Base-by-base conservation (phyloP, 1,284 basidiomycete genomes). In the Sporisorium iseilematis-ciliati region DNA sequence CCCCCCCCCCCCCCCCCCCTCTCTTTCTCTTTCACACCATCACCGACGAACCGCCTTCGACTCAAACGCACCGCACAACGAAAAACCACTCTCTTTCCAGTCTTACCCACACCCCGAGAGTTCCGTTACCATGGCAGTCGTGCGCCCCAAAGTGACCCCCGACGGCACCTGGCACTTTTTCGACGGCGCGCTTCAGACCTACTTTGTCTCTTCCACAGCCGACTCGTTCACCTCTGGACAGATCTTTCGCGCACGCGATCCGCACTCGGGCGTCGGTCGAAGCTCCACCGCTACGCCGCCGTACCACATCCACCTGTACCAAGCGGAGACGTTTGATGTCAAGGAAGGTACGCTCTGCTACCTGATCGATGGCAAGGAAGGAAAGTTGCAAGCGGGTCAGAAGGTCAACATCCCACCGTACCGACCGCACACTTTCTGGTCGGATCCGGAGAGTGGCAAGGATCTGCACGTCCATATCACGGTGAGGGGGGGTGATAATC, bases 351-450 rank as follows among this genome's bases (percentile, higher is more conserved):
- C 68, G 11, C 67, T 86, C 23, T 71, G 75, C 57, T 86, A 85
- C 62, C 58, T 69, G n/a, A 80, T 86, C 55, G 78, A 85, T 43
- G 85, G 85, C 33, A 80, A 81, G 21, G 18, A 65, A 26, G 84
- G 84, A 23, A 78, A 66, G 3, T 56, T 85, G 7, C 55, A 80
- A 23, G 73, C 78, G 29, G 84, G 85, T 0, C 68, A 85, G 48
- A 75, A 63, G 59, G 72, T 81, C 50, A 62, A 60, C 53, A 85
- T 83, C 51, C 81, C 81, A 1, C 81, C 85, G 10, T 77, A 71
- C 35, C 43, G 64, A n/a, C 66, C 67, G 3, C 84, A 86, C 57
- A 86, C 85, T 29, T 85, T 86, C 67, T 86, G 85, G 85, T 78
- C 66, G 43, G 82, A 78, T 52, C 67, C 69, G 4, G 53, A 59